Base-by-base conservation (phyloP, 2,329 filamentous ascomycete genomes). In the Trichoderma breve region DNA sequence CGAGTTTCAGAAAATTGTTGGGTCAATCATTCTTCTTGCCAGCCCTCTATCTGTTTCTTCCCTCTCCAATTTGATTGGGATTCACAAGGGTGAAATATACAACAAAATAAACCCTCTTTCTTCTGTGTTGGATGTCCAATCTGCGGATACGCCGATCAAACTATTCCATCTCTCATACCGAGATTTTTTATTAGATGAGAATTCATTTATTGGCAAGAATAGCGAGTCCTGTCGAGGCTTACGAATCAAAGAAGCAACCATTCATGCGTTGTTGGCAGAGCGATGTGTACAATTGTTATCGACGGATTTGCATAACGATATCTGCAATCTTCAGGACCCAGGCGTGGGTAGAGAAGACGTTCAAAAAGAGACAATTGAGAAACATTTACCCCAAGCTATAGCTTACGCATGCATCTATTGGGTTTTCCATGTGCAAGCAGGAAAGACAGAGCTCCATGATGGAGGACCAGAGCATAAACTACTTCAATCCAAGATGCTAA, bases 1-100 rank as follows among this genome's bases (percentile, higher is more conserved):
- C 18, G 62, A 77, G 9, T 80, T 82, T 53, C 70, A 76, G 12
- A 36, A 36, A 2, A 24, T 61, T 18, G 21, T 26, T 32, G 32
- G 58, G 6, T 36, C 58, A 0, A 12, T 61, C 3, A 6, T 61
- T 3, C 11, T 36, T 24, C 32, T 36, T 2, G n/a, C 58, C 0
- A 39, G 32, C 6, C 58, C 32, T 18, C 12, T 61, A 3, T 61
- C 55, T 21, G 7, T 32, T n/a, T 4, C 24, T 0, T 4, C 55
- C 1, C 55, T 32, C 8, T 32, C 55, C 2, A 3, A 8, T 1
- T 32, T 58, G 9, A 15, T 32, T 32, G 55, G 18, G 7, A 21
- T 58, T 32, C 28, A n/a, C n/a, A 6, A 14, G 4, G 21, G 6
- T 11, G 28, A 58, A 6, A n/a, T 58, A 32, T 32, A 58, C 9